phyloP scores from a whole-genome alignment of 2,329 filamentous ascomycete genomes.

The Claviceps maximensis region DNA sequence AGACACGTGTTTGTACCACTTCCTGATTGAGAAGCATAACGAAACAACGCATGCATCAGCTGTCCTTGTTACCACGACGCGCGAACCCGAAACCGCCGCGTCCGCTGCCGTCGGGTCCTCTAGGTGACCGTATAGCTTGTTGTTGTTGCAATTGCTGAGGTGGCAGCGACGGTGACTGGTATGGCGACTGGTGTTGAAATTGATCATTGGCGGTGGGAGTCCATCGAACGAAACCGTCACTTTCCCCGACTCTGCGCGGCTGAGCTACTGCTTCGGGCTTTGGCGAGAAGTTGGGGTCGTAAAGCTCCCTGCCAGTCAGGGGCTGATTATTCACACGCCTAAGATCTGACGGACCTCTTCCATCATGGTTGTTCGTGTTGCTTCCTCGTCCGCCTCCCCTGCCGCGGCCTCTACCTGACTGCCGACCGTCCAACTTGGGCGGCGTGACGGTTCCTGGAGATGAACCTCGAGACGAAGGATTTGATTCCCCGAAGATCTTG shows the following conservation, averaged over 20 bases:
- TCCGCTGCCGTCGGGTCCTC: constrained; percentile 65
- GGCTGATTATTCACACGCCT: constrained; percentile 13
- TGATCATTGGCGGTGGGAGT: constrained; percentile 36
- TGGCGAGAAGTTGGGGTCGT: constrained; percentile 59
- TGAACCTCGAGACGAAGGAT: constrained; percentile 42
- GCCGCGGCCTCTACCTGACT: constrained; percentile 30
- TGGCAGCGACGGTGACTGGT: background rate
- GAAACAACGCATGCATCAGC: constrained; percentile 14
- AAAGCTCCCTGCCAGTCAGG: constrained; percentile 47
- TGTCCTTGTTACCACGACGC: constrained; percentile 38
- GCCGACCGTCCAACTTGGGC: constrained; percentile 28
- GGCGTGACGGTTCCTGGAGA: constrained; percentile 49
- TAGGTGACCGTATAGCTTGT: constrained; percentile 58
- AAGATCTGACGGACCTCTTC: constrained; percentile 6
- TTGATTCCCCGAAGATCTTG: constrained; percentile 64
- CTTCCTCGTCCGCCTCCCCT: constrained; percentile 24
- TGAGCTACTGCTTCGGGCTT: constrained; percentile 44
- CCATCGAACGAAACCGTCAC: constrained; percentile 16
- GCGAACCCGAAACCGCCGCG: constrained; percentile 68
- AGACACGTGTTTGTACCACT: constrained; percentile 8
- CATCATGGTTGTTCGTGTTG: constrained; percentile 7
- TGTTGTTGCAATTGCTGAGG: constrained; percentile 29
- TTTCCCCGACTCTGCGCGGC: constrained; percentile 26
- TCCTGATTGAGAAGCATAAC: background rate
- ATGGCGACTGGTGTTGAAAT: background rate